Percentiles rank a stretch among this genome's conserved stretches.
These are phyloP conservation scores for Arachnomyces sp. DNA, from an alignment of 2,329 filamentous ascomycete genomes.

Conservation along the genomic window DNA sequence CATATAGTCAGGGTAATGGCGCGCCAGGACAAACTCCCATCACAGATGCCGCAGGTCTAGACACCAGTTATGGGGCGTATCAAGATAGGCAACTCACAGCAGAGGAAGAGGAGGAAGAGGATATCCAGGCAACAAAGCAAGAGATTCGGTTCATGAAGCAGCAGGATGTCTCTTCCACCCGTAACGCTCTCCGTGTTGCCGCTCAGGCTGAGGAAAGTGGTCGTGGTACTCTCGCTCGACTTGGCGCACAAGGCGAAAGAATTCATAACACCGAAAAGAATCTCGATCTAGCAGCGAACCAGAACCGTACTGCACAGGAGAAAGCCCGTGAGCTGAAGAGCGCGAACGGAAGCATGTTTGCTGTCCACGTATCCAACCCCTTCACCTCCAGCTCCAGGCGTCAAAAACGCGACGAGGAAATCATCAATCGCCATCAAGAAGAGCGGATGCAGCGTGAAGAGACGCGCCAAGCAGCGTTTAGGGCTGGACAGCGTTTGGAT, in stretches of 20 bases:
- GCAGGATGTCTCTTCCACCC: slow-evolving; percentile 63
- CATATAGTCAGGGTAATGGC: slow-evolving; percentile 23
- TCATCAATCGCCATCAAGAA: slow-evolving; percentile 55
- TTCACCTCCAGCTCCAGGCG: slow-evolving; percentile 63
- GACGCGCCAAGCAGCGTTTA: slow-evolving; percentile 47
- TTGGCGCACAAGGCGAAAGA: slow-evolving; percentile 70
- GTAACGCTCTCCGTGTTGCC: slow-evolving; percentile 60
- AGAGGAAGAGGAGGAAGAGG: slow-evolving; percentile 68
- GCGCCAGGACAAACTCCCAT: neutral
- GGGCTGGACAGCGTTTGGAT: slow-evolving; percentile 51
- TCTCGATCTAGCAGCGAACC: slow-evolving; percentile 68
- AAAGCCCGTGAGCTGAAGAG: slow-evolving; percentile 76
- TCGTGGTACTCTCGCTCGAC: slow-evolving; percentile 60
- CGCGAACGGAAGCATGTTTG: slow-evolving; percentile 85
- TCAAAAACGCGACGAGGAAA: slow-evolving; percentile 56
- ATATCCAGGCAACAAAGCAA: slow-evolving; percentile 62
- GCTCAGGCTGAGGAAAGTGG: slow-evolving; percentile 63
- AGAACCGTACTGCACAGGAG: slow-evolving; percentile 68
- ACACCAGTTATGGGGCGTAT: slow-evolving; percentile 35
- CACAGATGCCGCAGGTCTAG: slow-evolving; percentile 4
- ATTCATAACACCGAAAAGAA: slow-evolving; percentile 77
- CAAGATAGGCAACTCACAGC: slow-evolving; percentile 71
- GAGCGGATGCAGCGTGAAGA: slow-evolving; percentile 51
- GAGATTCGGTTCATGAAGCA: slow-evolving; percentile 70
- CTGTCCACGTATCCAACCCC: slow-evolving; percentile 66